Base-by-base conservation (phyloP, 345 rosid genomes). In the Eucalyptus viminalis region DNA sequence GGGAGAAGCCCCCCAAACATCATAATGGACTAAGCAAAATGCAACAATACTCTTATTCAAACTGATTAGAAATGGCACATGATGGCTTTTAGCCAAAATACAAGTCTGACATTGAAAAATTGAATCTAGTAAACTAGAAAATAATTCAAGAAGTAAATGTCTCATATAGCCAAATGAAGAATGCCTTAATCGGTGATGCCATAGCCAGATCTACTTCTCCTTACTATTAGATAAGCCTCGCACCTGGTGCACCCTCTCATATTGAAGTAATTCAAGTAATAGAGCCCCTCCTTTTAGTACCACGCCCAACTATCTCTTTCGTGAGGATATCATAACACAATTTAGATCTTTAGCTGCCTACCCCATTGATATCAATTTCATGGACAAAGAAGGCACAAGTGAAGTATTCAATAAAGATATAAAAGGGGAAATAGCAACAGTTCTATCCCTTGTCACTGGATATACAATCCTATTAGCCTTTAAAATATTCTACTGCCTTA, bases 281-380 rank as follows among this genome's bases (percentile, higher is more conserved):
- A 88, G 9, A 58, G 88, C 69, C 86, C 69, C 56, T 17, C 58
- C 62, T 54, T 86, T 86, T 44, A 69, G 80, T 89, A 76, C 53
- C 72, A 89, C 2, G 27, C 86, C 86, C 43, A 89, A 49, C 69
- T 12, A 60, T 89, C 88, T 67, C 62, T 25, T 85, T 60, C 15
- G 16, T 86, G 88, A 86, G 90, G 65, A 89, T 86, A 86, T 86
- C 37, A 89, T 27, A 10, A 40, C 85, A 86, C 25, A 16, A 43
- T 86, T 86, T 0, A 89, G 29, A 7, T 89, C 43, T 17, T 8
- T 7, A 45, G 27, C 14, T 24, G 2, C 50, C n/a, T 17, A 5
- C 65, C n/a, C 29, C 12, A 24, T 5, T 58, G 5, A 24, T 24
- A 58, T 58, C 24, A 58, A 58, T 58, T 58, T 58, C 65, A 2